Evolutionary conservation across 345 rosid genomes (phyloP).

Genomic region (Turnera subulata): DNA sequence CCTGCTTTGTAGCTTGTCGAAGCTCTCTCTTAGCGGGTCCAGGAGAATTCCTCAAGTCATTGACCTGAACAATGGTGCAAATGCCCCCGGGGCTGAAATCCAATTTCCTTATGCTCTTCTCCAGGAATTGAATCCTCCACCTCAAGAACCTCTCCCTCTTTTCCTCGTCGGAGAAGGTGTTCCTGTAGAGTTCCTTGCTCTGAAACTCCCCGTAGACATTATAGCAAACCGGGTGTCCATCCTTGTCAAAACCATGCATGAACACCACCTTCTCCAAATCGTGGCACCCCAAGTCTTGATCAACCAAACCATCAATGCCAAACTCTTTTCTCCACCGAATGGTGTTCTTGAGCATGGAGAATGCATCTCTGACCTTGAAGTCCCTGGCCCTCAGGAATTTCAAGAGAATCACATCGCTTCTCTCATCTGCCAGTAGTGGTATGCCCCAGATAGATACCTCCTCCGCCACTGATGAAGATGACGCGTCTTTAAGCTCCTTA

Average conservation of each 20-base stretch:
- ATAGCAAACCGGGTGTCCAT: constrained; percentile 32
- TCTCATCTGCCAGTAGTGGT: constrained; percentile 24
- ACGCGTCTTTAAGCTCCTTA: not conserved
- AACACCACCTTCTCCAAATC: constrained; percentile 25
- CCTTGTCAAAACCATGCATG: constrained; percentile 26
- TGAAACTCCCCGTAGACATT: constrained; percentile 30
- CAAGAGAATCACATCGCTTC: constrained; percentile 28
- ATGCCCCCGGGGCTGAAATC: constrained; percentile 25
- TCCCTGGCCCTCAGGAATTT: constrained; percentile 28
- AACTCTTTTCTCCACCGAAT: constrained; percentile 31
- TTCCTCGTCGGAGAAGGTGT: constrained; percentile 20
- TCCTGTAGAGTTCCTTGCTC: constrained; percentile 25
- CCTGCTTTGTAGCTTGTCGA: constrained; percentile 25
- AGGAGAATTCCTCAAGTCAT: constrained; percentile 32
- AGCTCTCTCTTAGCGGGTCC: constrained; percentile 29
- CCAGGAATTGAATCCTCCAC: constrained; percentile 30
- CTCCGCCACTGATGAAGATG: not conserved
- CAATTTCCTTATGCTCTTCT: constrained; percentile 22
- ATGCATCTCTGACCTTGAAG: constrained; percentile 25
- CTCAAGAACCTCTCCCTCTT: constrained; percentile 24
- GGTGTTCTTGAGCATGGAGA: constrained; percentile 27
- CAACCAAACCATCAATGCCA: constrained; percentile 23
- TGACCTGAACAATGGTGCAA: constrained; percentile 26
- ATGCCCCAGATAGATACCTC: constrained; percentile 18
- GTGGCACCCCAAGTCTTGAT: constrained; percentile 15